Percentiles rank a stretch among this genome's conserved stretches.
Evolutionary conservation across 2,329 filamentous ascomycete genomes (phyloP).

Genomic region (Ophidiomyces ophidiicola): DNA sequence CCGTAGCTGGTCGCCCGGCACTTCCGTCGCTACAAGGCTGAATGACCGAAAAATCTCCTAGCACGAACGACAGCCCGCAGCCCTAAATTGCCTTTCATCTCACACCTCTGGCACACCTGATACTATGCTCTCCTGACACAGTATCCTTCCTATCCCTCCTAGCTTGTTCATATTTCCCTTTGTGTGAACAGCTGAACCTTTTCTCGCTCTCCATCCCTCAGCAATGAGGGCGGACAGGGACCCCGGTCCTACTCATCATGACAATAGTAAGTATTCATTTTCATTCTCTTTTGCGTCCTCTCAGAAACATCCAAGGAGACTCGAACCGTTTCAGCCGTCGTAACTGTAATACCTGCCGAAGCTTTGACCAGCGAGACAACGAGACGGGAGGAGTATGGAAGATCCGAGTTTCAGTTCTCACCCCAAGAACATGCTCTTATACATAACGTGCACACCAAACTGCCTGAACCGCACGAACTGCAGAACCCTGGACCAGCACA

Average conservation of each 20-base stretch:
- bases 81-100: background rate
- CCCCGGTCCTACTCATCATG: background rate
- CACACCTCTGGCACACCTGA: background rate
- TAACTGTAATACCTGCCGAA: conserved; percentile 1
- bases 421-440: background rate
- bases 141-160: no score
- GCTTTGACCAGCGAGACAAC: background rate
- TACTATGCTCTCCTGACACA: conserved; percentile 3
- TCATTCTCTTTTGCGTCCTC: background rate
- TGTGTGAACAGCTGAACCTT: background rate
- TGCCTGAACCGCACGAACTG: background rate
- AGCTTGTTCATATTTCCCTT: background rate
- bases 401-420: no score
- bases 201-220: background rate
- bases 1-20: no score
- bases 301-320: background rate
- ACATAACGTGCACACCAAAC: background rate
- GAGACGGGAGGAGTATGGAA: background rate
- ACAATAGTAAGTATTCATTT: conserved; percentile 6
- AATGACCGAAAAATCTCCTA: background rate
- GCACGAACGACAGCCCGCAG: background rate
- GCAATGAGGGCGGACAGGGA: conserved; percentile 6
- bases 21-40: conserved; percentile 9
- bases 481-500: background rate
- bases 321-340: background rate